phyloP scores from a whole-genome alignment of 805 yeast species.

The Lipomyces spencermartinsiae region DNA sequence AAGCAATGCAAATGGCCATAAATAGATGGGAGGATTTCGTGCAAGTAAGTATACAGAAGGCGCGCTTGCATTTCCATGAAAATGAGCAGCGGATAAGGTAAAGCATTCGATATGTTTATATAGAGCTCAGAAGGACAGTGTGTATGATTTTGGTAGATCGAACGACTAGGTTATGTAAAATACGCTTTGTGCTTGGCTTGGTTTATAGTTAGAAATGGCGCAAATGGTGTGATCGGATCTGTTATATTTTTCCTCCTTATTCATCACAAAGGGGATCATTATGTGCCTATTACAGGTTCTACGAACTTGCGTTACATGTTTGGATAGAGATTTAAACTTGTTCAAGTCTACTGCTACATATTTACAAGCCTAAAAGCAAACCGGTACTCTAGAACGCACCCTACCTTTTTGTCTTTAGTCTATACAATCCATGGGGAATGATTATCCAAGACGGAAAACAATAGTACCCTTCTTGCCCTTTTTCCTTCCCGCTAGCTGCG shows the following conservation, averaged over 20 bases:
- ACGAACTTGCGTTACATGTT: background rate
- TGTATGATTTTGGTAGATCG: constrained; percentile 3
- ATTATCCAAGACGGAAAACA: constrained; percentile 14
- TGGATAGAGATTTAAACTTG: background rate
- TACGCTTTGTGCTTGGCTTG: background rate
- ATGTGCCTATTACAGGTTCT: background rate
- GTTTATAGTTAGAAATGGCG: background rate
- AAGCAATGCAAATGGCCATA: constrained; percentile 28
- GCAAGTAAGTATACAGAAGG: constrained; percentile 28
- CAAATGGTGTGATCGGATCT: background rate
- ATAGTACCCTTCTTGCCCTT: constrained; percentile 33
- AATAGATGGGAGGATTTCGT: constrained; percentile 32
- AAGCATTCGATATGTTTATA: background rate
- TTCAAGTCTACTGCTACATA: background rate
- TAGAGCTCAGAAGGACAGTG: background rate
- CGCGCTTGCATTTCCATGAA: constrained; percentile 16
- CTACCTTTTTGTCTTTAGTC: background rate
- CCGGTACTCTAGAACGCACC: too few relatives aligned
- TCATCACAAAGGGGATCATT: background rate
- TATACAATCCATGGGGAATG: background rate
- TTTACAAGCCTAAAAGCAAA: background rate
- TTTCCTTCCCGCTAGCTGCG: background rate
- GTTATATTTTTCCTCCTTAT: background rate
- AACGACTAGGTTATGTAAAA: background rate
- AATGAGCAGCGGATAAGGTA: constrained; percentile 9